A percentile compares a stretch with the other conserved stretches of the same genome.
phyloP scores from a whole-genome alignment of 164 flowering plant species.

The Magnolia sinica region DNA sequence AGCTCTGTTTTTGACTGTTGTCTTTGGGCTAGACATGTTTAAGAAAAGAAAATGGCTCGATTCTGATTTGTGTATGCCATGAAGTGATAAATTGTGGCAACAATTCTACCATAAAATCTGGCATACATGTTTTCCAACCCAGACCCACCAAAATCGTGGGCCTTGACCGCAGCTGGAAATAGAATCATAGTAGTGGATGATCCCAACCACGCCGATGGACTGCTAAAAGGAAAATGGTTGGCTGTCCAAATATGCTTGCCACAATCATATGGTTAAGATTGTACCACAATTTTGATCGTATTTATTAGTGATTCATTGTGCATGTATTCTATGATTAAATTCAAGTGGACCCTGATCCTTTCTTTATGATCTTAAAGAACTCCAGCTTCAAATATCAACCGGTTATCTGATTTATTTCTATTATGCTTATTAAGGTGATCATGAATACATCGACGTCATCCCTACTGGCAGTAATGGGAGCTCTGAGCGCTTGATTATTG shows the following conservation, averaged over 20 bases:
- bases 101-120: no score
- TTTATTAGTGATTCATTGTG: background rate
- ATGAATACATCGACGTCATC: constrained; percentile 85
- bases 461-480: constrained; percentile 31
- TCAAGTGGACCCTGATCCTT: background rate
- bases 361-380: background rate
- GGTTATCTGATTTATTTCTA: background rate
- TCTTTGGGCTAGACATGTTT: no score
- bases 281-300: background rate
- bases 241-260: background rate
- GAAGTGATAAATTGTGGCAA: no score
- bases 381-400: background rate
- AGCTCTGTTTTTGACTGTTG: no score
- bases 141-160: no score
- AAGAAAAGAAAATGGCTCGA: background rate
- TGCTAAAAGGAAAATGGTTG: background rate
- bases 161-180: no score
- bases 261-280: background rate
- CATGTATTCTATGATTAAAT: background rate
- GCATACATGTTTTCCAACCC: no score
- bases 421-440: constrained; percentile 51
- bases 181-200: no score
- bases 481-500: constrained; percentile 71
- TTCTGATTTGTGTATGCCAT: no score
- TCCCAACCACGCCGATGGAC: background rate